Evolutionary conservation across 768 basidiomycete species (phyloP).

Genomic region (Cystobasidium onofrii): DNA sequence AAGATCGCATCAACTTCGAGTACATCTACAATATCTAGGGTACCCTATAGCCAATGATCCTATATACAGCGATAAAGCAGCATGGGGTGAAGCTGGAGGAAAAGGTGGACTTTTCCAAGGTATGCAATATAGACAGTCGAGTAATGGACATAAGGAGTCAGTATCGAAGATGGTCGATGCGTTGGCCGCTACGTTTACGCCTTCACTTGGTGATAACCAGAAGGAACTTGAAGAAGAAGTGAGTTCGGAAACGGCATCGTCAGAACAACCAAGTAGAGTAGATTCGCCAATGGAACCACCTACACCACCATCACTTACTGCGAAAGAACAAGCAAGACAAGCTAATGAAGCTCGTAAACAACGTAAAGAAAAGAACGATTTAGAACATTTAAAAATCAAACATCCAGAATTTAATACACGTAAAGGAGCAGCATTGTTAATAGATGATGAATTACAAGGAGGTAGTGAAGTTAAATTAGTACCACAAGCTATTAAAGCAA

Average conservation of each 20-base stretch:
- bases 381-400: not conserved
- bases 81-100: conserved; percentile 44
- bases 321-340: not conserved
- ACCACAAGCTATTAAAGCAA: conserved; percentile 12
- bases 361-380: not conserved
- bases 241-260: not conserved
- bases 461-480: conserved; percentile 11
- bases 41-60: conserved; percentile 92
- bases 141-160: not conserved
- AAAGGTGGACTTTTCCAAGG: conserved; percentile 39
- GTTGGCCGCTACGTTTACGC: not conserved
- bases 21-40: conserved; percentile 91
- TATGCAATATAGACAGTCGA: conserved; percentile 39
- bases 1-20: conserved; percentile 91
- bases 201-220: too few species aligned
- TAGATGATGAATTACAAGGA: conserved; percentile 17
- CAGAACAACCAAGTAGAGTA: not conserved
- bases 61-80: conserved; percentile 62
- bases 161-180: not conserved
- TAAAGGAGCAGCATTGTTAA: not conserved
- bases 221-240: too few species aligned
- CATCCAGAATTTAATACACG: conserved; percentile 11
- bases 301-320: not conserved
- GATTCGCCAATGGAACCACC: not conserved
- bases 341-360: not conserved